Percentiles rank a stretch among this genome's conserved stretches.
Evolutionary conservation across 768 basidiomycete species (phyloP).

Genomic region (Agaricus sinodeliciosus): DNA sequence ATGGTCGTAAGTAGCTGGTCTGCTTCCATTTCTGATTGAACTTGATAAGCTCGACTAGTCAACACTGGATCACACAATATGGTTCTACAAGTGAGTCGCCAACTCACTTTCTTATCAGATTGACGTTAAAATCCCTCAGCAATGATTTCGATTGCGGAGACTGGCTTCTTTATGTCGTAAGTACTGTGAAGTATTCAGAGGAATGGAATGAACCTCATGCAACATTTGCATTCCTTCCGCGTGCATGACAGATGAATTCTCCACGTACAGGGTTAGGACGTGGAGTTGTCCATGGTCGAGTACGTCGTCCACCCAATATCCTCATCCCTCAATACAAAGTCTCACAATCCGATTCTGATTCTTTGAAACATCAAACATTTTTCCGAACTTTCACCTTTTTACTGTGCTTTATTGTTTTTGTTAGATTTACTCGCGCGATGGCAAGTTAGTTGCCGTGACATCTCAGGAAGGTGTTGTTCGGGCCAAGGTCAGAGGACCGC

Average conservation of each 20-base stretch:
- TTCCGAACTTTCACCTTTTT: background rate
- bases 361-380: constrained; percentile 1
- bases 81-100: constrained; percentile 61
- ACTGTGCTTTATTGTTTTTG: background rate
- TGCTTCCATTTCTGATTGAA: background rate
- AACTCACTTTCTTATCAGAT: background rate
- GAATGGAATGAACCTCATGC: constrained; percentile 9
- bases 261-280: constrained; percentile 62
- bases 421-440: constrained; percentile 64
- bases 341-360: background rate
- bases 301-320: constrained; percentile 23
- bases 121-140: constrained; percentile 26
- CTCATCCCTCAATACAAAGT: background rate
- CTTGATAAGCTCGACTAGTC: constrained; percentile 33
- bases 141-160: constrained; percentile 73
- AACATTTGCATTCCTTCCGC: constrained; percentile 6
- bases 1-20: constrained; percentile 50
- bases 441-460: constrained; percentile 65
- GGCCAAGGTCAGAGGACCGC: constrained; percentile 42
- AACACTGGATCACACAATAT: constrained; percentile 73
- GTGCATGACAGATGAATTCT: constrained; percentile 46
- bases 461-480: constrained; percentile 79
- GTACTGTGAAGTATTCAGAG: constrained; percentile 18
- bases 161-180: constrained; percentile 73
- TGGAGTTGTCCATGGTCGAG: constrained; percentile 64